Evolutionary conservation across 371 early-diverging fungal species (phyloP).

Genomic region (Haplosporangium sp.): DNA sequence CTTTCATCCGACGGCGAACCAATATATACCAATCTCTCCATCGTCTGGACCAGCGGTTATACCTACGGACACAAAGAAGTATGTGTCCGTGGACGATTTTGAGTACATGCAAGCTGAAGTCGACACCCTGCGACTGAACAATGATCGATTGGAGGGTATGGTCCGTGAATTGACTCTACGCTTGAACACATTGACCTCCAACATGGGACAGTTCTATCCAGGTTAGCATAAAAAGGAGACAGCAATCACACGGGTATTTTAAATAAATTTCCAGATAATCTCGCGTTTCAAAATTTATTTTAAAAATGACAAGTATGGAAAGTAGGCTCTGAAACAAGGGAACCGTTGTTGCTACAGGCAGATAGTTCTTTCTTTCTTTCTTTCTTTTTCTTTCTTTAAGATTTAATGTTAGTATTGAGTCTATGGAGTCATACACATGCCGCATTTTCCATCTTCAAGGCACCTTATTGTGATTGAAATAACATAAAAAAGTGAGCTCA

Average conservation of each 20-base stretch:
- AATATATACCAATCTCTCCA: conserved; percentile 52
- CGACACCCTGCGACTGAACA: conserved; percentile 47
- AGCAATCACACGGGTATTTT: conserved; percentile 1
- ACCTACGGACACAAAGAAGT: conserved; percentile 31
- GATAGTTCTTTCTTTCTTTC: neutral
- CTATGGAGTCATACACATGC: too few relatives aligned
- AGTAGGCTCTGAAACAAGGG: too few relatives aligned
- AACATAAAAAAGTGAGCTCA: neutral
- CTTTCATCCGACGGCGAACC: conserved; percentile 39
- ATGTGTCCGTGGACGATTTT: conserved; percentile 47
- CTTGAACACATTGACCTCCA: conserved; percentile 24
- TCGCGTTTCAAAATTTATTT: too few relatives aligned
- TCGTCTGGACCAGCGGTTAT: conserved; percentile 19
- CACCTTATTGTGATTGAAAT: neutral
- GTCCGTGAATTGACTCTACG: conserved; percentile 45
- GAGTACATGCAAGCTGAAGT: conserved; percentile 57
- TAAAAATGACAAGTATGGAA: too few relatives aligned
- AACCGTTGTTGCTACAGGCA: neutral
- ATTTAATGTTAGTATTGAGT: too few relatives aligned
- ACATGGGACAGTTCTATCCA: conserved; percentile 29
- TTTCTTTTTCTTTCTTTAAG: neutral
- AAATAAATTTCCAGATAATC: too few relatives aligned
- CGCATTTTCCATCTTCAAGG: too few relatives aligned
- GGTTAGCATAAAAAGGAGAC: conserved; percentile 3
- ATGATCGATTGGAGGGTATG: conserved; percentile 43